Base-by-base conservation (phyloP, 2,329 filamentous ascomycete species). In the Grosmannia penicillata region DNA sequence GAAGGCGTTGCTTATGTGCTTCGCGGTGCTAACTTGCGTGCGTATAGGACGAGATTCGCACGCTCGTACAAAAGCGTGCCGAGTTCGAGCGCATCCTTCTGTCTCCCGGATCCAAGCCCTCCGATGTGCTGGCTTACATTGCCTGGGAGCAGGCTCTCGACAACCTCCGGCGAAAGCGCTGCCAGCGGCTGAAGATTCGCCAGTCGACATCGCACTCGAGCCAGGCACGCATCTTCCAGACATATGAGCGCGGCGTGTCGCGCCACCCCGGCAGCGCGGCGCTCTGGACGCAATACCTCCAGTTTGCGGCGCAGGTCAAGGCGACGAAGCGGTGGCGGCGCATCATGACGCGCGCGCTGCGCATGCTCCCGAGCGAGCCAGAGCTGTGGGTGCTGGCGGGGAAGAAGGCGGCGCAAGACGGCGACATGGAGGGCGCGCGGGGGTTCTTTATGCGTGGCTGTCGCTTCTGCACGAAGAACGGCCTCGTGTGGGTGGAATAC, bases 61-160 rank as follows among this genome's bases (percentile, higher is more conserved):
- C 80, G 33, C 86, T 98, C 47, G 80, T 93, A 37, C 78, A 79
- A 54, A 94, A 91, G 58, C 78, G 91, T 49, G 93, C 85, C 53
- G 82, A 93, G 50, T 93, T 87, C 56, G 91, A 98, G 58, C 89
- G 95, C 61, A 81, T 78, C 41, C 74, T 96, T 48, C 82, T 94
- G 44, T 78, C 84, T 4, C 78, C 85, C 19, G 84, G 86, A 35
- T 78, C 78, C 43, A 72, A 73, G 30, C 72, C 87, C 1, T 61
- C 71, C 43, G 85, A 95, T 55, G 96, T 84, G 62, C 77, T 83
- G 38, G 73, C 78, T 48, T 98, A 96, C 62, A 80, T 82, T 33
- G 74, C 66, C 40, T 81, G 75, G 74, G 77, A 82, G 51, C 68
- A 70, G 45, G 73, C 70, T 21, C 67, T 82, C 42, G 85, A 95